Base-by-base conservation (phyloP, 1,139 yeast species). In the Yamadazyma conglobata region DNA sequence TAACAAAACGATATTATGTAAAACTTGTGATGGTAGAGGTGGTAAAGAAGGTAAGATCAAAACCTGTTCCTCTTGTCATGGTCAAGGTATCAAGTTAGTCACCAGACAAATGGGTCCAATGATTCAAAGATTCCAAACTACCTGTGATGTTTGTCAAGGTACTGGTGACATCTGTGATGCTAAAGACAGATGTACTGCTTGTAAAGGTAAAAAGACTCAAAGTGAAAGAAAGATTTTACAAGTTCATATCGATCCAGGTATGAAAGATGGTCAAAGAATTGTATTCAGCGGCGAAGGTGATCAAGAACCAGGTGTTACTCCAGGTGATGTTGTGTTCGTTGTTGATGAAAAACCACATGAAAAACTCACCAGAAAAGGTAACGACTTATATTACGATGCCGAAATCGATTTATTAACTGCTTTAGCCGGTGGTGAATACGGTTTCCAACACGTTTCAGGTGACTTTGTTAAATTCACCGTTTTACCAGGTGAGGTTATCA, bases 21-120 rank as follows among this genome's bases (percentile, higher is more conserved):
- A 77, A 54, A 54, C 75, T 28, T 91, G 99, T 72, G 83, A 86
- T 35, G 99, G 98, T 51, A 79, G 80, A 53, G 99, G 99, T 59
- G 98, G 98, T 64, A 87, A 87, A 57, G 87, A 79, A 47, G 95
- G 94, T 39, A 73, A 87, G 39, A 94, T 89, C 47, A 84, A 83
- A 70, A 79, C 80, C 52, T 91, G 99, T 79, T 47, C 79, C 35
- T 62, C 79, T 28, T 91, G 99, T 79, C 62, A 60, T 42, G 99
- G 99, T 64, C 74, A 76, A 52, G 99, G 99, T 76, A 70, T 83
- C 62, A 86, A 79, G 63, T 83, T 91, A 48, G 83, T 89, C 48
- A 87, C 96, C 36, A 85, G 96, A 70, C 97, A 91, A 64, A 89
- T 91, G 96, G 99, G 99, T 47, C 96, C 96, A 44, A 88, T 91